Evolutionary conservation across 768 basidiomycete genomes (phyloP).

Genomic region (Cystofilobasidium bisporidii): DNA sequence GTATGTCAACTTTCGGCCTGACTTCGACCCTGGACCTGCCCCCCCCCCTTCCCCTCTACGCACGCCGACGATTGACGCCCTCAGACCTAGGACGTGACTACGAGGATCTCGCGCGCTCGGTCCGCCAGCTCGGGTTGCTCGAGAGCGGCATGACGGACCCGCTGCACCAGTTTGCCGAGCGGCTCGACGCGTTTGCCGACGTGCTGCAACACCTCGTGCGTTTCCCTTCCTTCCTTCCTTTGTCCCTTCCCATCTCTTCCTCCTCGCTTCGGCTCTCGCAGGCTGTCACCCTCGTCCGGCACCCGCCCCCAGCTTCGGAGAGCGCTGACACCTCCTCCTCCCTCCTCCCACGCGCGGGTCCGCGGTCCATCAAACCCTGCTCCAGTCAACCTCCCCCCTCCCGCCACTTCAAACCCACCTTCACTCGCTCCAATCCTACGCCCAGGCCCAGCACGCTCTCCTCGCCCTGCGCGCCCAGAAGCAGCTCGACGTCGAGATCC

Average conservation of each 20-base stretch:
- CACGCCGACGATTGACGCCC: too few relatives aligned
- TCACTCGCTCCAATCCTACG: slow-evolving; percentile 86
- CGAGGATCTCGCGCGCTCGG: slow-evolving; percentile 89
- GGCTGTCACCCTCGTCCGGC: too few relatives aligned
- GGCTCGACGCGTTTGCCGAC: slow-evolving; percentile 78
- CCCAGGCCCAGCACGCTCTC: slow-evolving; percentile 84
- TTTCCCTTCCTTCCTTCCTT: slow-evolving; percentile 21
- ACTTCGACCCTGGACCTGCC: background rate
- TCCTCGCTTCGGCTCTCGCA: too few relatives aligned
- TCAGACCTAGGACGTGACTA: slow-evolving; percentile 97
- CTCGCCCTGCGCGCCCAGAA: slow-evolving; percentile 95
- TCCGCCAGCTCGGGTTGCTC: slow-evolving; percentile 93
- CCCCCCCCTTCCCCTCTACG: too few relatives aligned
- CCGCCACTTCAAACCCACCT: slow-evolving; percentile 74
- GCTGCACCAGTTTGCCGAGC: slow-evolving; percentile 91
- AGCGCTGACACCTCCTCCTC: too few relatives aligned
- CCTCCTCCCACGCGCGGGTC: background rate
- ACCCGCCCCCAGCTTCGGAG: too few relatives aligned
- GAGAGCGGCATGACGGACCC: slow-evolving; percentile 98
- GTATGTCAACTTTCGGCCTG: background rate
- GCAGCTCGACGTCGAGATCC: slow-evolving; percentile 95
- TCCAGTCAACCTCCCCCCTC: slow-evolving; percentile 21
- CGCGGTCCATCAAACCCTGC: too few relatives aligned
- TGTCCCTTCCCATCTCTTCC: background rate
- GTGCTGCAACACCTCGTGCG: slow-evolving; percentile 70